These are phyloP conservation scores for Sporothrix luriei DNA, from an alignment of 2,329 filamentous ascomycete genomes.

Conservation along the genomic window DNA sequence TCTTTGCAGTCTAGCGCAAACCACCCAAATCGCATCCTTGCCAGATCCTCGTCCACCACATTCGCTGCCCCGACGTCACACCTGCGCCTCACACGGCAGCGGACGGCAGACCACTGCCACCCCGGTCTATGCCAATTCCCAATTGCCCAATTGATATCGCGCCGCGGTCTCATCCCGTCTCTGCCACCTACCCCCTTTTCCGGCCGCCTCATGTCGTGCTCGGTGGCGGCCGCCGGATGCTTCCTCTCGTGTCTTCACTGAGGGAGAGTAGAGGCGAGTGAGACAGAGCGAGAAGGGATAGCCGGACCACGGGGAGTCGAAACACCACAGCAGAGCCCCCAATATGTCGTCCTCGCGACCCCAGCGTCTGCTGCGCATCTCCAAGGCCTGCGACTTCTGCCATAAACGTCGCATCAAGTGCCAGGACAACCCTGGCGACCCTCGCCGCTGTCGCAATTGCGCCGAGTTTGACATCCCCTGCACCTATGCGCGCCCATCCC, in stretches of 20 bases:
- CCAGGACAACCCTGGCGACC: constrained; percentile 31
- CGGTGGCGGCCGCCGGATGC: constrained; percentile 17
- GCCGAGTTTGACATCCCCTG: constrained; percentile 37
- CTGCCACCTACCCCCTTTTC: background rate
- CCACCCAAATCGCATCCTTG: constrained; percentile 11
- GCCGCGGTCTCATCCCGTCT: background rate
- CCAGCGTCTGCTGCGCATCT: constrained; percentile 35
- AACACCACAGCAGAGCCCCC: background rate
- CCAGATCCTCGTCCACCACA: background rate
- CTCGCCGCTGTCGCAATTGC: constrained; percentile 36
- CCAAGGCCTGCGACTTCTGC: constrained; percentile 37
- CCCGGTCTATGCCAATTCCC: background rate
- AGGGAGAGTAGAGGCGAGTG: constrained; percentile 9
- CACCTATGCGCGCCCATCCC: constrained; percentile 37
- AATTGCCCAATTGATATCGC: constrained; percentile 5
- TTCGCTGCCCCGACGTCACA: constrained; percentile 14
- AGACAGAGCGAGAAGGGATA: background rate
- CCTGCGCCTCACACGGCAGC: constrained; percentile 11
- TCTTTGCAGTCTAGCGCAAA: background rate
- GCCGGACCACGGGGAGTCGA: background rate
- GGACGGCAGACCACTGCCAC: background rate
- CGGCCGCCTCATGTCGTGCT: constrained; percentile 15
- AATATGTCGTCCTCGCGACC: constrained; percentile 26
- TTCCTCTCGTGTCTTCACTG: constrained; percentile 17
- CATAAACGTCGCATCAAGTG: constrained; percentile 38